Evolutionary conservation across 352 stramenopile genomes (phyloP), one percentile per base, ranked within the genome.

Genomic region (Phytophthora boehmeriae): DNA sequence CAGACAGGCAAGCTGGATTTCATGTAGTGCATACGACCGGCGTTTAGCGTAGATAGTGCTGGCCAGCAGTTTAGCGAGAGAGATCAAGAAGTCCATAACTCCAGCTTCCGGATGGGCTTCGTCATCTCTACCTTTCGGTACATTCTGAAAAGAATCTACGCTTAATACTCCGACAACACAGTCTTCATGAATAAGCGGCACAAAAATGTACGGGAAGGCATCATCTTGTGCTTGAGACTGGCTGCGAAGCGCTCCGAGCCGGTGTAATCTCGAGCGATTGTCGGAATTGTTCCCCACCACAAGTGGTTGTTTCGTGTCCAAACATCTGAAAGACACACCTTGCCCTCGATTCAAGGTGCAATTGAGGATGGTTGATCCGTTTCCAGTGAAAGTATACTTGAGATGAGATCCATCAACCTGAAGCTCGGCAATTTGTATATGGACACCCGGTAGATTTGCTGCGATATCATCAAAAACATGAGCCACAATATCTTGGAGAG

Each of bases 161-260:
- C 71, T 82, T 10, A 95, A 49, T 0, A 93, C 65, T 5, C 86
- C 86, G 5, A 95, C 50, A 6, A 52, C 59, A 6, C 63, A 75
- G 38, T 92, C 86, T 27, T 95, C 80, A 49, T 95, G 72, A 1
- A 89, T 22, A 1, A 95, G 66, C 25, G 86, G 83, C 2, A 93
- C 17, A 11, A 92, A 84, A 0, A 92, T 59, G 39, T 74, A 84
- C n/a, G 82, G 82, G 0, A 88, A 76, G 6, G 69, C 56, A 4
- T 69, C 57, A 13, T 46, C 54, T 4, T 44, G 1, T 17, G 27
- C 20, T 52, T 55, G 36, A 59, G 52, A 20, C 14, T 54, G 39
- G 54, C 4, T 28, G 2, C 10, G 49, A 25, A 39, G 28, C 2
- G 19, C 23, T 11, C 55, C 66, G 13, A 83, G 19, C 3, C 60